Percentiles rank a stretch among this genome's conserved stretches.
Evolutionary conservation across 176 grass and related monocot species (phyloP).

Genomic region (Secale cereale): DNA sequence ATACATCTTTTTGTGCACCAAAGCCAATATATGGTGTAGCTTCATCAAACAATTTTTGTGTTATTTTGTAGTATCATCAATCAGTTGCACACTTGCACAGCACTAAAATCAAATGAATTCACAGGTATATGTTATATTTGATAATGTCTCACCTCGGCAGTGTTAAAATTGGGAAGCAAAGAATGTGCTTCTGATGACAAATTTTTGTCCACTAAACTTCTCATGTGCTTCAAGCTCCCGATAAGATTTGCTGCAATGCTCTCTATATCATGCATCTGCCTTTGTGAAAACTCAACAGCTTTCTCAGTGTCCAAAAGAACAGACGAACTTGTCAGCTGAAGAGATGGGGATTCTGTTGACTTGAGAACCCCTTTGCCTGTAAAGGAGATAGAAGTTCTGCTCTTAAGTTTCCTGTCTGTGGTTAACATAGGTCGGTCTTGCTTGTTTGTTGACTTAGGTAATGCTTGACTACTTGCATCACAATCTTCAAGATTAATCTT

Average conservation of each 20-base stretch:
- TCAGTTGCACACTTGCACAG: background rate
- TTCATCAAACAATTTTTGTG: constrained; percentile 11
- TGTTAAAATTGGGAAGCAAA: constrained; percentile 47
- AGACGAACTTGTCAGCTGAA: constrained; percentile 39
- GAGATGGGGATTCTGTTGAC: constrained; percentile 30
- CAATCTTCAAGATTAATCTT: constrained; percentile 12
- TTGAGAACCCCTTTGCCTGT: constrained; percentile 53
- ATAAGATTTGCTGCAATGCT: constrained; percentile 80
- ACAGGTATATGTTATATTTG: constrained; percentile 4
- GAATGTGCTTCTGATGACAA: constrained; percentile 56
- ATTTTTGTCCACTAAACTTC: constrained; percentile 70
- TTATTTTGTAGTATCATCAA: background rate
- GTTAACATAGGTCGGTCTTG: constrained; percentile 13
- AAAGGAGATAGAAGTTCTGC: background rate
- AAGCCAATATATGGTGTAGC: background rate
- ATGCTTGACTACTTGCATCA: background rate
- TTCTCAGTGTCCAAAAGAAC: constrained; percentile 62
- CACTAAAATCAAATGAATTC: constrained; percentile 24
- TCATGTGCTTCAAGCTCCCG: constrained; percentile 75
- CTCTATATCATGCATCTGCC: constrained; percentile 92
- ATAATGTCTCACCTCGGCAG: constrained; percentile 58
- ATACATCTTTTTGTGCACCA: background rate
- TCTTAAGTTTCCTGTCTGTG: constrained; percentile 35
- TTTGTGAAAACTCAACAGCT: constrained; percentile 75
- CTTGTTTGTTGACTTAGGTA: background rate